Conservation (phyloP, 2,329 filamentous ascomycete species). For the Alternaria metachromatica region DNA sequence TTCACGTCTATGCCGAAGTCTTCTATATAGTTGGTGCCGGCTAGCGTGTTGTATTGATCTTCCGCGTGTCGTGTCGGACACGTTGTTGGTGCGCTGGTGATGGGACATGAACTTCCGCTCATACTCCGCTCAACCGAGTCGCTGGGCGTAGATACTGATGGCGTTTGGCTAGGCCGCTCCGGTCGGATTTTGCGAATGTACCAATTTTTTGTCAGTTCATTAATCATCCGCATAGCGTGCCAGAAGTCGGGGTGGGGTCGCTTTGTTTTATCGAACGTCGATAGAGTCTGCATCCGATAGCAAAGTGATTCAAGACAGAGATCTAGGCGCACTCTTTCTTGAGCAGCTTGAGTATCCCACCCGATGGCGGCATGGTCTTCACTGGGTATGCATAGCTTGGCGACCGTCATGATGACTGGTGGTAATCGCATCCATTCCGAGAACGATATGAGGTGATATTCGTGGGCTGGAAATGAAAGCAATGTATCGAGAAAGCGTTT, state of each 20-base stretch:
- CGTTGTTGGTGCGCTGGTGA: constrained; percentile 2
- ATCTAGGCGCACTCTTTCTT: constrained; percentile 40
- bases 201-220: constrained; percentile 39
- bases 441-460: constrained; percentile 42
- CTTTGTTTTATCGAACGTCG: constrained; percentile 32
- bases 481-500: constrained; percentile 72
- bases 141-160: background rate
- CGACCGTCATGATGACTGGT: constrained; percentile 35
- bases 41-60: background rate
- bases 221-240: constrained; percentile 39
- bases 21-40: constrained; percentile 3
- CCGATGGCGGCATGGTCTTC: constrained; percentile 28
- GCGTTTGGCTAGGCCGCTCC: background rate
- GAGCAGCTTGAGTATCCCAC: constrained; percentile 43
- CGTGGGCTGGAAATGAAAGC: constrained; percentile 70
- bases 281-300: constrained; percentile 41
- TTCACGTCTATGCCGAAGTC: constrained; percentile 5
- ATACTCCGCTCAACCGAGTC: constrained; percentile 14
- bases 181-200: constrained; percentile 35
- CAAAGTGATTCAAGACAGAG: constrained; percentile 43
- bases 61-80: background rate
- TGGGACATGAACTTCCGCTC: constrained; percentile 13
- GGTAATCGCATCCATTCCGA: constrained; percentile 45
- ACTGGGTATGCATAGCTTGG: constrained; percentile 39
- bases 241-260: constrained; percentile 41